phyloP scores from a whole-genome alignment of 1,284 basidiomycete species.

The Boletellus deceptivus region DNA sequence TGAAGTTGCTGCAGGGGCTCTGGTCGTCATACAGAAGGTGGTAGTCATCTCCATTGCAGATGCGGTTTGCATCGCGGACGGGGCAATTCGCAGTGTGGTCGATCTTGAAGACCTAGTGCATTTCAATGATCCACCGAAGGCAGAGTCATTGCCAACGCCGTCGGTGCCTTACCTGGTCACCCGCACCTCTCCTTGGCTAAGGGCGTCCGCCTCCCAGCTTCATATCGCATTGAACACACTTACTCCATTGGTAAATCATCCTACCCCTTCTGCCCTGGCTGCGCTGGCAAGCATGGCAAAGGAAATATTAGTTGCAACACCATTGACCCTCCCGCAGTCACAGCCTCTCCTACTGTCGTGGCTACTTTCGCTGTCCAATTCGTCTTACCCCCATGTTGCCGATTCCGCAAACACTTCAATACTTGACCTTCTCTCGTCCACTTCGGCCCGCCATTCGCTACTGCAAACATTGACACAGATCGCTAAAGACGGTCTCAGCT shows the following conservation, averaged over 20 bases:
- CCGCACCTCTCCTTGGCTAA: constrained; percentile 58
- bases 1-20: constrained; percentile 57
- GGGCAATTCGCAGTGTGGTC: constrained; percentile 52
- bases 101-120: constrained; percentile 60
- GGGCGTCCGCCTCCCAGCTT: constrained; percentile 62
- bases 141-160: constrained; percentile 12
- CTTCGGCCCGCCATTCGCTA: constrained; percentile 45
- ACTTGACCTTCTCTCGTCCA: constrained; percentile 42
- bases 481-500: constrained; percentile 62
- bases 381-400: constrained; percentile 24
- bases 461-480: constrained; percentile 54
- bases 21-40: constrained; percentile 56
- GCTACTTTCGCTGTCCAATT: constrained; percentile 48
- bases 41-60: constrained; percentile 62
- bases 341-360: constrained; percentile 67
- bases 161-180: constrained; percentile 43
- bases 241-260: constrained; percentile 61
- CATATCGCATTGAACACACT: constrained; percentile 66
- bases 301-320: constrained; percentile 51
- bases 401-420: constrained; percentile 46
- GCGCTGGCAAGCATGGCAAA: constrained; percentile 57
- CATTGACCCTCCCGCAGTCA: constrained; percentile 60
- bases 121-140: constrained; percentile 25
- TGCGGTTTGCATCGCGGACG: constrained; percentile 60
- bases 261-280: constrained; percentile 57